phyloP scores from a whole-genome alignment of 2,329 filamentous ascomycete species.

The Fulvia fulva region DNA sequence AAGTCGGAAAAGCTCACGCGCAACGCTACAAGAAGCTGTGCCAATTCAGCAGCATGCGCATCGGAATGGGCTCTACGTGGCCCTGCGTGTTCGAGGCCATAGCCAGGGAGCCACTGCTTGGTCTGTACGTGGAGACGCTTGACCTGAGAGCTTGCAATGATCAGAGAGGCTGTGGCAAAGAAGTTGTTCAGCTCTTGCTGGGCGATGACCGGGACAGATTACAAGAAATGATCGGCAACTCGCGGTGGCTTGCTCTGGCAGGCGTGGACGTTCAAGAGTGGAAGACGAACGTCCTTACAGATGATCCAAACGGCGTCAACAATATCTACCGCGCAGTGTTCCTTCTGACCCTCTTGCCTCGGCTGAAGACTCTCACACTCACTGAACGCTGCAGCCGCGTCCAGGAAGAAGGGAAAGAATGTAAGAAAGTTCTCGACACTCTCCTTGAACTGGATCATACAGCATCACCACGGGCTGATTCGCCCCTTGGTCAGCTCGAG shows the following conservation, averaged over 20 bases:
- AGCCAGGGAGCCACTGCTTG: neutral
- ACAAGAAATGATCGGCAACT: neutral
- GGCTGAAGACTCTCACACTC: neutral
- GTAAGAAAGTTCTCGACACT: neutral
- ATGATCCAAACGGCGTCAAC: neutral
- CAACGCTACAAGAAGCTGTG: neutral
- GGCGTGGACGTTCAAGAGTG: neutral
- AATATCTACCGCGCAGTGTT: neutral
- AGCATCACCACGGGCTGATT: neutral
- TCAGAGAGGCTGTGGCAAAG: neutral
- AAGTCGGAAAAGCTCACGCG: constrained; percentile 4
- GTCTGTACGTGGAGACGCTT: no score
- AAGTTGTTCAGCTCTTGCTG: neutral
- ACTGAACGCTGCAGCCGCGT: neutral
- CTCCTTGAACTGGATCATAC: neutral
- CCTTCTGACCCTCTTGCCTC: neutral
- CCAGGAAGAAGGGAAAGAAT: neutral
- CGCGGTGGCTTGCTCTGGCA: neutral
- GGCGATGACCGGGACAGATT: neutral
- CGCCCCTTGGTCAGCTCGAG: constrained; percentile 4
- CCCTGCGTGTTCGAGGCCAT: neutral
- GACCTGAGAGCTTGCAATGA: neutral
- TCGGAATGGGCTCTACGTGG: neutral
- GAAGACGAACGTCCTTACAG: neutral
- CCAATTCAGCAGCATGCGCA: neutral